Evolutionary conservation across 2,329 filamentous ascomycete genomes (phyloP), one percentile per base, ranked within the genome.

Genomic region (Fusarium duplospermum): DNA sequence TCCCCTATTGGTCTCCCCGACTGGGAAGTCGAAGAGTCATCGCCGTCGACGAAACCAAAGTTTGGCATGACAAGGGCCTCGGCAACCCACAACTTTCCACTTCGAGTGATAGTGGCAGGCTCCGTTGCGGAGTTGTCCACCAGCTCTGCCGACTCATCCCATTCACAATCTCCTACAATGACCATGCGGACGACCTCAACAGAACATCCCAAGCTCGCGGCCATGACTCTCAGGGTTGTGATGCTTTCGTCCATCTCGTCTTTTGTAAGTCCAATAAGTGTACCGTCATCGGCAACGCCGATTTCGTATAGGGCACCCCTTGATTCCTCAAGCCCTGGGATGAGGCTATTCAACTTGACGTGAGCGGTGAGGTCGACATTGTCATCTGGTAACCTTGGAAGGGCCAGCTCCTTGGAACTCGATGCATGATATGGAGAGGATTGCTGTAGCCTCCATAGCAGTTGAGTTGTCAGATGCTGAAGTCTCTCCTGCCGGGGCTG

Each of bases 261-360:
- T 73, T 93, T 91, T 3, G 94, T 93, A 56, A 99, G 86, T 0
- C 96, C 96, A 47, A 98, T 90, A 67, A 99, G 91, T 0, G 93
- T 94, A 9, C 96, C 96, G 84, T 98, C 95, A 81, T 99, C 96
- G 31, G 95, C 93, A 11, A 99, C 95, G 0, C 96, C 96, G 81
- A 99, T 97, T 82, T 99, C 96, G 77, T 99, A 99, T 59, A 98
- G 83, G 1, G 96, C 96, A 6, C 96, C 96, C 75, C 94, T 93
- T 18, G 95, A 98, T 81, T 98, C 95, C 80, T 98, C 96, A 10
- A 99, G 85, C 0, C 96, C 95, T 3, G 95, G 91, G 8, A 95
- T 85, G 45, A 93, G 85, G 71, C 91, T 90, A 9, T 84, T 86
- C 2, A 89, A 84, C 67, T 86, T 85, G 60, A 88, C 81, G 9